Percentiles rank a stretch among this genome's conserved stretches.
phyloP scores from a whole-genome alignment of 441 rosid species.

The Syzygium syzygioides region DNA sequence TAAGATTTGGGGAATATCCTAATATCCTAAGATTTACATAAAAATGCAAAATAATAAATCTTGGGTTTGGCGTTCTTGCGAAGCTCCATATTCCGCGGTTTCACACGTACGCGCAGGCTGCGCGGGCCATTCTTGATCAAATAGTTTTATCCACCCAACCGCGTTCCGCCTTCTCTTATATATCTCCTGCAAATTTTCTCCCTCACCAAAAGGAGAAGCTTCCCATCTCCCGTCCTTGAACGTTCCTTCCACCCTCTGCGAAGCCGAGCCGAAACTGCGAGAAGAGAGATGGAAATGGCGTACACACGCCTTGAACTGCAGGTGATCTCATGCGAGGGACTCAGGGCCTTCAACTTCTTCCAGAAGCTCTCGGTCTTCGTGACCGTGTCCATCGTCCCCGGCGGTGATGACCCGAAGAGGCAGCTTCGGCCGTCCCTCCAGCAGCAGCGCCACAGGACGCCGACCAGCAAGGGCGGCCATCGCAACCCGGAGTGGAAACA shows the following conservation, averaged over 20 bases:
- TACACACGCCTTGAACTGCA: constrained; percentile 20
- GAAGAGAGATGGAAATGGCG: neutral
- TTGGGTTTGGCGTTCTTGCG: neutral
- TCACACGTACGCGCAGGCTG: neutral
- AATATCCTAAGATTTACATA: neutral
- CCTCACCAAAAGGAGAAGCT: neutral
- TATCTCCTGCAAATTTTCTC: neutral
- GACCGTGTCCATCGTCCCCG: constrained; percentile 19
- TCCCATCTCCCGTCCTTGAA: neutral
- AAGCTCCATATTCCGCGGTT: neutral
- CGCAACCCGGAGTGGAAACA: constrained; percentile 47
- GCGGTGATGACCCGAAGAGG: neutral
- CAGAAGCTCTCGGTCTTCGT: constrained; percentile 35
- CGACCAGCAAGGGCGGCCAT: constrained; percentile 19
- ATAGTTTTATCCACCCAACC: neutral
- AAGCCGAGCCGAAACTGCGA: neutral
- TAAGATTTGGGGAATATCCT: neutral
- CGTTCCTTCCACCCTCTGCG: neutral
- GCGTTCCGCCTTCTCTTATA: neutral
- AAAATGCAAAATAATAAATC: neutral
- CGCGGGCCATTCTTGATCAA: neutral
- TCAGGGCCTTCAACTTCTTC: constrained; percentile 44
- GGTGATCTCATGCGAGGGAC: constrained; percentile 29
- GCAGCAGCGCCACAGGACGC: constrained; percentile 29
- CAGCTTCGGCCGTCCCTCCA: neutral